Evolutionary conservation across 805 yeast genomes (phyloP), one percentile per base, ranked within the genome.

Genomic region (Starmera quercuum): DNA sequence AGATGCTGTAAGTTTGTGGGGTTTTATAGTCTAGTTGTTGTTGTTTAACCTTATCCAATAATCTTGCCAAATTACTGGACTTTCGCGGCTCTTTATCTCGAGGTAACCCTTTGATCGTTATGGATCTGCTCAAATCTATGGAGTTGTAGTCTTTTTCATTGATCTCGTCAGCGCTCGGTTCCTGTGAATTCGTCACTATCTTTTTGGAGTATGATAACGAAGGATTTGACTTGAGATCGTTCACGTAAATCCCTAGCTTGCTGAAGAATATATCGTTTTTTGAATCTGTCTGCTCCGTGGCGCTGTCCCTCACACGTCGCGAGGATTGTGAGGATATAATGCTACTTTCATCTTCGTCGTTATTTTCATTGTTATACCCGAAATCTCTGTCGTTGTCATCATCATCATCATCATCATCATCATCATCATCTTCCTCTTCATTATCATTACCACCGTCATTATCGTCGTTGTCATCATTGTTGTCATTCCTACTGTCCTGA

Each of bases 211-310:
- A 20, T 1, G 47, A 32, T 4, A 51, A 23, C 0, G 55, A 49
- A 0, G 55, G 47, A 18, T 36, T 46, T 5, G 53, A 47, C 30
- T 49, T 44, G 17, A 51, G 32, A 28, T 49, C 53, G 35, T 47
- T 45, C 2, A 46, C 46, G 29, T 49, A 51, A 5, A 51, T 41
- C 5, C 55, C 55, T 9, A 51, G 31, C 26, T 46, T 51, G 26
- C 51, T 43, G 36, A 51, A 47, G 7, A 49, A 23, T 25, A 51
- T 36, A 21, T 51, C 47, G 16, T 35, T 47, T 8, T 37, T 37
- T 25, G 32, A 36, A 5, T 35, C 35, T 22, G 46, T 15, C 18
- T 45, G 45, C 7, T 38, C 31, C 1, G 31, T n/a, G n/a, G n/a
- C n/a, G n/a, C n/a, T n/a, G n/a, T n/a, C n/a, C n/a, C n/a, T n/a